These are phyloP conservation scores for Aureobasidium sp. DNA, from an alignment of 2,329 filamentous ascomycete genomes.

Conservation along the genomic window DNA sequence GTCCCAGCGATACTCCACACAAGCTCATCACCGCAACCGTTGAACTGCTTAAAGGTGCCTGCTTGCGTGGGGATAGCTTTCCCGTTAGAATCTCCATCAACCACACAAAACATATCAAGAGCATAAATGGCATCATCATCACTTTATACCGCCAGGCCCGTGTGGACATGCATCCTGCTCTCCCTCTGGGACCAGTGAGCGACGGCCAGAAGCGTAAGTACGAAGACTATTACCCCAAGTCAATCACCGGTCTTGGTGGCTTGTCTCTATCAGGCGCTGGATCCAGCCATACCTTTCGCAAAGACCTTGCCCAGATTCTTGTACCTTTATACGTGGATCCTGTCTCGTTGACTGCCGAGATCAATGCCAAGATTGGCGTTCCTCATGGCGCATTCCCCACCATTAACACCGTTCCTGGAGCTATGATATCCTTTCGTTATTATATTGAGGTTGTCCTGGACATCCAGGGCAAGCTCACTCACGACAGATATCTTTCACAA, in stretches of 20 bases:
- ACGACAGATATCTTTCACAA: slow-evolving; percentile 43
- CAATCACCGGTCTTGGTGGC: slow-evolving; percentile 75
- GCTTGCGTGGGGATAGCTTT: slow-evolving; percentile 74
- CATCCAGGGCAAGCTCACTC: slow-evolving; percentile 74
- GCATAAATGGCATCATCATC: slow-evolving; percentile 83
- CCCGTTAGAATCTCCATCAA: slow-evolving; percentile 73
- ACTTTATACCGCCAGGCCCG: slow-evolving; percentile 86
- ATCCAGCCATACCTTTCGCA: slow-evolving; percentile 87
- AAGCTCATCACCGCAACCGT: slow-evolving; percentile 81
- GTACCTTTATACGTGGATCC: slow-evolving; percentile 85
- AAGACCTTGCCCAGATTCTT: slow-evolving; percentile 84
- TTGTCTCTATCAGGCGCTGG: slow-evolving; percentile 78
- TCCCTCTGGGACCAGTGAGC: slow-evolving; percentile 52
- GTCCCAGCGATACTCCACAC: slow-evolving; percentile 51
- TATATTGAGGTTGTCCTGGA: slow-evolving; percentile 90
- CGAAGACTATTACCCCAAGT: slow-evolving; percentile 80
- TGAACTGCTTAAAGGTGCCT: slow-evolving; percentile 73
- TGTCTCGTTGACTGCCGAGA: slow-evolving; percentile 62
- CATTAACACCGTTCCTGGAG: slow-evolving; percentile 78
- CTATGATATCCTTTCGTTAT: slow-evolving; percentile 93
- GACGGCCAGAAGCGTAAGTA: slow-evolving; percentile 62
- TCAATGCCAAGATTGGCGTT: slow-evolving; percentile 75
- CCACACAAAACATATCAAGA: slow-evolving; percentile 84
- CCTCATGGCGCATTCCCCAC: slow-evolving; percentile 90
- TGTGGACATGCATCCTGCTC: slow-evolving; percentile 68